Evolutionary conservation across 176 grass and related monocot genomes (phyloP).

Genomic region (Oryza longistaminata): DNA sequence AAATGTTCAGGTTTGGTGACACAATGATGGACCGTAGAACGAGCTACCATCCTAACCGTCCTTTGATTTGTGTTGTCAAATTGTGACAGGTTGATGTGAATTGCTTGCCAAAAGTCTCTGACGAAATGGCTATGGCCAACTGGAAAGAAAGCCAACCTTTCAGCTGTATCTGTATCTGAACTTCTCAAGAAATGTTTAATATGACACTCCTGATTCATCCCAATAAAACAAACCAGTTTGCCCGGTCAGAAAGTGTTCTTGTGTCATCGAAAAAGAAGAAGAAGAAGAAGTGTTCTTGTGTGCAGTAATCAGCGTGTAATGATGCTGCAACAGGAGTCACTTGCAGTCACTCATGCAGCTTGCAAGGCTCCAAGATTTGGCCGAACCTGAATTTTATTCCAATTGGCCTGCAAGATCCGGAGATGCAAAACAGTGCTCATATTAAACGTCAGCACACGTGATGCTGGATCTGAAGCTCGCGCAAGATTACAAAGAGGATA

Average conservation of each 20-base stretch:
- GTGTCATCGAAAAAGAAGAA: background rate
- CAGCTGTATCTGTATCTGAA: background rate
- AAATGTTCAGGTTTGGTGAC: background rate
- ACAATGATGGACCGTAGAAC: background rate
- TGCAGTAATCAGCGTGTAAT: conserved; percentile 29
- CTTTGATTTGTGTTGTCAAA: conserved; percentile 1
- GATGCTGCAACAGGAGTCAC: background rate
- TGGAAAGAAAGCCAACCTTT: background rate
- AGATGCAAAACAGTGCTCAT: conserved; percentile 2
- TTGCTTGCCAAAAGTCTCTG: background rate
- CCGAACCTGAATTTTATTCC: conserved; percentile 14
- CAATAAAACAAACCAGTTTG: background rate
- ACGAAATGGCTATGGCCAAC: background rate
- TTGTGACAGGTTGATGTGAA: background rate
- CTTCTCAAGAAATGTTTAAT: background rate
- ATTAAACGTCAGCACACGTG: background rate
- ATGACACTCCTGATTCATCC: background rate
- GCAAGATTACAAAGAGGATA: conserved; percentile 8
- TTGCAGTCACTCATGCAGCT: conserved; percentile 18
- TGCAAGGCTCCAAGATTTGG: conserved; percentile 26
- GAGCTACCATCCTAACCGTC: background rate
- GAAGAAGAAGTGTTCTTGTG: background rate
- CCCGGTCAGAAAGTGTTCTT: background rate
- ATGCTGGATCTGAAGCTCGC: conserved; percentile 24
- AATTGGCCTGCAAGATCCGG: background rate